Evolutionary conservation across 257 asterid genomes (phyloP).

Genomic region (Misopates orontium): DNA sequence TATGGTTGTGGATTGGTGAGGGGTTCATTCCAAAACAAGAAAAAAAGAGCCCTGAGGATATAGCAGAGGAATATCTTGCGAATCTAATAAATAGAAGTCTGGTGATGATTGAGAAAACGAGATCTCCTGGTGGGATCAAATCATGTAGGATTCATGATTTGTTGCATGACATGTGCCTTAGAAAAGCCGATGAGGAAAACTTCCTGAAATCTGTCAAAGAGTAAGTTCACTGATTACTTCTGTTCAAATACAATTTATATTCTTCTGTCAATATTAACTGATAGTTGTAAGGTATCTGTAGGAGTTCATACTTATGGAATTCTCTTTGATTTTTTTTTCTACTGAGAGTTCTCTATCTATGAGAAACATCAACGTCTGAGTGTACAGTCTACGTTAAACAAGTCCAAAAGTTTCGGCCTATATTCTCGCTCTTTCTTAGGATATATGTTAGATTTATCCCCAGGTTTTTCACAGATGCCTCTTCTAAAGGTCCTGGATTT

Average conservation of each 20-base stretch:
- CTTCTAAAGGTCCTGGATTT: neutral
- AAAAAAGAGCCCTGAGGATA: neutral
- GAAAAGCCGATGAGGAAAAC: too few species aligned
- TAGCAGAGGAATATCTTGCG: neutral
- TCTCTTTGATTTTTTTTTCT: too few species aligned
- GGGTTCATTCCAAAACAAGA: neutral
- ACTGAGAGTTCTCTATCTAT: too few species aligned
- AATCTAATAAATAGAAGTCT: slow-evolving; percentile 10
- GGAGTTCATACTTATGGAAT: too few species aligned
- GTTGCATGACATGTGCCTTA: neutral
- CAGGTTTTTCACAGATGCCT: neutral
- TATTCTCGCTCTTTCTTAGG: neutral
- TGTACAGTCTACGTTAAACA: too few species aligned
- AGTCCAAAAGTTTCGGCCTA: neutral
- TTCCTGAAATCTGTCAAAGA: neutral
- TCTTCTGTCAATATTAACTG: too few species aligned
- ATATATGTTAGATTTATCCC: neutral
- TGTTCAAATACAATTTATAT: too few species aligned
- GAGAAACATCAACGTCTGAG: too few species aligned
- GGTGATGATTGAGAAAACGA: neutral
- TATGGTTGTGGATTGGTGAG: slow-evolving; percentile 13
- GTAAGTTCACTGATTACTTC: too few species aligned
- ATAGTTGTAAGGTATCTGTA: too few species aligned
- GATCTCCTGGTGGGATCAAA: neutral
- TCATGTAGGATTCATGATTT: slow-evolving; percentile 5